These are phyloP conservation scores for Phaeomoniella chlamydospora DNA, from an alignment of 2,329 filamentous ascomycete genomes.

Conservation along the genomic window DNA sequence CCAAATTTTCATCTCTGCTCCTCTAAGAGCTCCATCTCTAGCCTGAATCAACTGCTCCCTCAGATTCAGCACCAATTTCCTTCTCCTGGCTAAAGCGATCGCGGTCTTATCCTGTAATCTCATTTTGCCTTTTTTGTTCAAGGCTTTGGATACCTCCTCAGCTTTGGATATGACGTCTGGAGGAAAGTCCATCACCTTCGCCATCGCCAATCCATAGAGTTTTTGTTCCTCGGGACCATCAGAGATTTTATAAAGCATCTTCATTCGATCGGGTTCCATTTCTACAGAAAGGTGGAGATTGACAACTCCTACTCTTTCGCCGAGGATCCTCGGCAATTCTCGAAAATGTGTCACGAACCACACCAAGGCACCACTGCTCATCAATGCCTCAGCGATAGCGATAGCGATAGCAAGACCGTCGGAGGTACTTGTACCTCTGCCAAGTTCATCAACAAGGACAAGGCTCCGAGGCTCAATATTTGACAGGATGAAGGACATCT, in stretches of 20 bases:
- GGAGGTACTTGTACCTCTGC: conserved; percentile 73
- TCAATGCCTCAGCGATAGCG: conserved; percentile 74
- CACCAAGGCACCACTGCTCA: conserved; percentile 63
- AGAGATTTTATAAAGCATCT: conserved; percentile 75
- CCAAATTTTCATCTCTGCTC: conserved; percentile 48
- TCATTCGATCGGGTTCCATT: conserved; percentile 48
- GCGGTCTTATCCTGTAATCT: conserved; percentile 45
- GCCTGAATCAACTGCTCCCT: conserved; percentile 60
- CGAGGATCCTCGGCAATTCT: conserved; percentile 63
- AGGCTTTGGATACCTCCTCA: conserved; percentile 45
- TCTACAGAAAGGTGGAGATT: conserved; percentile 71
- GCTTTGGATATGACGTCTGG: conserved; percentile 52
- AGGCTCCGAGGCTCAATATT: conserved; percentile 68
- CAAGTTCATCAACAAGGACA: conserved; percentile 81
- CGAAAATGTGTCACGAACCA: conserved; percentile 94
- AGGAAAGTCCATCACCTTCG: conserved; percentile 61
- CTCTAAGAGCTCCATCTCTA: conserved; percentile 48
- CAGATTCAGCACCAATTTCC: conserved; percentile 60
- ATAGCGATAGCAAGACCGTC: conserved; percentile 84
- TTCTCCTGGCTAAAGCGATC: conserved; percentile 44
- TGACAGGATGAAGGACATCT: conserved; percentile 81
- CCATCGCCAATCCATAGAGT: conserved; percentile 75
- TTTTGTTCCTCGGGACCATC: conserved; percentile 55
- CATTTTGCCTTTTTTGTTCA: conserved; percentile 44
- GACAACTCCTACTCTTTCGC: conserved; percentile 61